These are phyloP conservation scores for Entrophospora sp. DNA, from an alignment of 192 early-diverging fungal species.

Conservation along the genomic window DNA sequence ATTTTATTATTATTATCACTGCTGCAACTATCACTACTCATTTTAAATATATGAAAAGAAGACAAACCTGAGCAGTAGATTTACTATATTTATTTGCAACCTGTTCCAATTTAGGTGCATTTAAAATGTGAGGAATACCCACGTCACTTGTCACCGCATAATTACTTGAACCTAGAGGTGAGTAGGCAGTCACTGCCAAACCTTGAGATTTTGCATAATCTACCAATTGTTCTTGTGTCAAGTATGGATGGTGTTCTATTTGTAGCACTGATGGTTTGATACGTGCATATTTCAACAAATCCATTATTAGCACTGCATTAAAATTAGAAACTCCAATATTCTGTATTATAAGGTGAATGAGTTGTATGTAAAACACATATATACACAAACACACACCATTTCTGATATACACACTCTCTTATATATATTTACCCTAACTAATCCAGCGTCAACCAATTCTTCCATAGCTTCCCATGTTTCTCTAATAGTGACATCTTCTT, in stretches of 20 bases:
- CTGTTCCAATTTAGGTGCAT: conserved; percentile 35
- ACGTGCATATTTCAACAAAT: conserved; percentile 38
- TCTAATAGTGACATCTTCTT: conserved; percentile 40
- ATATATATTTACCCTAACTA: conserved; percentile 26
- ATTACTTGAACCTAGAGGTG: conserved; percentile 52
- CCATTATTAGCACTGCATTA: conserved; percentile 30
- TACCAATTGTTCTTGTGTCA: no score
- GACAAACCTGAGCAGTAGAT: conserved; percentile 46
- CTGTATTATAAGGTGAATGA: no score
- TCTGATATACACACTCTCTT: no score
- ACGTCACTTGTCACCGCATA: conserved; percentile 27
- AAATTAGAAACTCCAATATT: conserved; percentile 73
- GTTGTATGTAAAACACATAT: no score
- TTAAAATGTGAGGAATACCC: conserved; percentile 32
- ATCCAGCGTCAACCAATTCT: conserved; percentile 47
- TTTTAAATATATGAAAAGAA: background rate
- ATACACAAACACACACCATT: no score
- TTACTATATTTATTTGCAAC: conserved; percentile 46
- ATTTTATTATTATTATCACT: background rate
- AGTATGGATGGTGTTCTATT: no score
- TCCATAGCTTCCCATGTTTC: conserved; percentile 70
- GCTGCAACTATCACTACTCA: background rate
- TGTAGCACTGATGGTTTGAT: conserved; percentile 65
- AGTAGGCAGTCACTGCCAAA: no score
- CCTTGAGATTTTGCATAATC: no score